Conservation (phyloP, 345 rosid species). For the Linum tenue region DNA sequence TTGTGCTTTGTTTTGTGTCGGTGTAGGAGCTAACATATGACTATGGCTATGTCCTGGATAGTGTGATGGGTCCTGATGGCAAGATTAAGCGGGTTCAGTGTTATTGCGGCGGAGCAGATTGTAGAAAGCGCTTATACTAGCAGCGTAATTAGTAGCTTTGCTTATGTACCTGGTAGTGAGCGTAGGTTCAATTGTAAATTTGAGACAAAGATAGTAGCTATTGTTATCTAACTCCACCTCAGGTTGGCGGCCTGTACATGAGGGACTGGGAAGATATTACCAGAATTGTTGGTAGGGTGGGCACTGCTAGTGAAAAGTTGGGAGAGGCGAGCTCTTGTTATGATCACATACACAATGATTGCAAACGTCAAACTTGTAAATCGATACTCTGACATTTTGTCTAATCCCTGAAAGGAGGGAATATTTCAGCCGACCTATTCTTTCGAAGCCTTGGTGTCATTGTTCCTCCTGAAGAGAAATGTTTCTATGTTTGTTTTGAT, state of each 20-base stretch:
- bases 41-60: conserved; percentile 76
- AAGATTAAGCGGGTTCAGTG: conserved; percentile 56
- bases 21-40: conserved; percentile 80
- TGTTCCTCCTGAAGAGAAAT: too few species aligned
- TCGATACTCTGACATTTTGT: too few species aligned
- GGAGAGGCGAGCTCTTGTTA: too few species aligned
- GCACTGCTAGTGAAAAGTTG: neutral
- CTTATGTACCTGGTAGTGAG: neutral
- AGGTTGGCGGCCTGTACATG: neutral
- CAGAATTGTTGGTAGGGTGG: neutral
- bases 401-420: too few species aligned
- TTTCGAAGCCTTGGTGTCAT: too few species aligned
- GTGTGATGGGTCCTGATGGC: conserved; percentile 67
- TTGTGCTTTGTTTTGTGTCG: conserved; percentile 9
- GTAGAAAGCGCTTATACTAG: conserved; percentile 68
- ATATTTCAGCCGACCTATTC: too few species aligned
- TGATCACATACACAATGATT: too few species aligned
- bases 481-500: too few species aligned
- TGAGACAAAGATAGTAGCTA: neutral
- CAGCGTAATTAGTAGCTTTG: neutral
- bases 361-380: too few species aligned
- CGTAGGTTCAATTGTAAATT: neutral
- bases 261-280: neutral
- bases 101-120: conserved; percentile 65
- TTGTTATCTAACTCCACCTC: neutral